Percentiles rank a stretch among this genome's conserved stretches.
Evolutionary conservation across 495 filamentous ascomycete genomes (phyloP).

Genomic region (Hypoxylon cercidicola): DNA sequence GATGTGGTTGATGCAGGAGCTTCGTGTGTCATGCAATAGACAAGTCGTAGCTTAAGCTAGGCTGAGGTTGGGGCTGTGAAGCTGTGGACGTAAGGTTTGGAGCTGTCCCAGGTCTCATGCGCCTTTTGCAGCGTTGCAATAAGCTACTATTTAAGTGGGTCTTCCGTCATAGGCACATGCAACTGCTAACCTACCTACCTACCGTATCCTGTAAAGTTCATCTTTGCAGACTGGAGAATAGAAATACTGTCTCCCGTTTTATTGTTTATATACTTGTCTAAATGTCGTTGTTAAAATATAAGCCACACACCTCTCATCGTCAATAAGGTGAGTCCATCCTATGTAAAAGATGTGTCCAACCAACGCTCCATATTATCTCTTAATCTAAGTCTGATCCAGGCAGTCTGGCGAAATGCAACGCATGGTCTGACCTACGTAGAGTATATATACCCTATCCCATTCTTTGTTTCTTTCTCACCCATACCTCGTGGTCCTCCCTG

Average conservation of each 20-base stretch:
- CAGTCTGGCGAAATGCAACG: neutral
- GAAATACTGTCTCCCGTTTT: too few relatives aligned
- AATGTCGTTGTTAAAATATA: too few relatives aligned
- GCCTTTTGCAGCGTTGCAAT: slow-evolving; percentile 33
- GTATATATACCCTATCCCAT: slow-evolving; percentile 47
- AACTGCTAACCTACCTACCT: neutral
- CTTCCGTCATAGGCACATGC: slow-evolving; percentile 32
- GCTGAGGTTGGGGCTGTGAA: slow-evolving; percentile 14
- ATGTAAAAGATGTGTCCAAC: too few relatives aligned
- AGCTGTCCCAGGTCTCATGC: slow-evolving; percentile 26
- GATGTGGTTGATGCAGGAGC: slow-evolving; percentile 4
- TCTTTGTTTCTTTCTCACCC: slow-evolving; percentile 61
- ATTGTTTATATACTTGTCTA: too few relatives aligned
- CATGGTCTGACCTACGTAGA: neutral
- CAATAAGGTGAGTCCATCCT: too few relatives aligned
- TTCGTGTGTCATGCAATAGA: slow-evolving; percentile 8
- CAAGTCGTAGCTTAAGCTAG: slow-evolving; percentile 8
- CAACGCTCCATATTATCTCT: too few relatives aligned
- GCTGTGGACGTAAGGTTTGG: neutral
- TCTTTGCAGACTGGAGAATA: too few relatives aligned
- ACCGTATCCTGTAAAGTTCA: too few relatives aligned
- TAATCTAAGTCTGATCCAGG: too few relatives aligned
- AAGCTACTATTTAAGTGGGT: slow-evolving; percentile 32
- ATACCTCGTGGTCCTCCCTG: slow-evolving; percentile 61
- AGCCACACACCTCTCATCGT: too few relatives aligned